Evolutionary conservation across 2,329 filamentous ascomycete genomes (phyloP).

Genomic region (Claviceps humidiphila): DNA sequence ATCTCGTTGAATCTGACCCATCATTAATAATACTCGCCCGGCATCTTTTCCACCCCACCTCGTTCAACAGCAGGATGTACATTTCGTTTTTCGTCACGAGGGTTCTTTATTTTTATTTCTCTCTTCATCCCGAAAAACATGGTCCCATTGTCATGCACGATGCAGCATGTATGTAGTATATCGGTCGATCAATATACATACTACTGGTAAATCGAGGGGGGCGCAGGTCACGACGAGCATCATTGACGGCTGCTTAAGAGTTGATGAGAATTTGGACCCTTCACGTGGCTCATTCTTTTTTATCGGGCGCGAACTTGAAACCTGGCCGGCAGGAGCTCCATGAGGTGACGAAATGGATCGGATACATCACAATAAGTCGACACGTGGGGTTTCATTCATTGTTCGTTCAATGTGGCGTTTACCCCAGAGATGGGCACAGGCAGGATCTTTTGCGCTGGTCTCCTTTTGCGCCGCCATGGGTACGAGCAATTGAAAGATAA

Average conservation of each 20-base stretch:
- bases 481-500: neutral
- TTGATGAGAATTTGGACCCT: neutral
- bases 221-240: neutral
- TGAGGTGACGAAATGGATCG: neutral
- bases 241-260: neutral
- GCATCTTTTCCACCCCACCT: neutral
- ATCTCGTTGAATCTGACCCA: slow-evolving; percentile 3
- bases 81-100: neutral
- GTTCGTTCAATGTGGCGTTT: neutral
- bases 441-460: neutral
- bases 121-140: neutral
- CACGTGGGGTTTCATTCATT: neutral
- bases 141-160: neutral
- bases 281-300: neutral
- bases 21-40: neutral
- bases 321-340: neutral
- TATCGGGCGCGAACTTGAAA: neutral
- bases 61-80: neutral
- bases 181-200: neutral
- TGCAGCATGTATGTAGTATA: neutral
- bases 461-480: neutral
- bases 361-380: neutral
- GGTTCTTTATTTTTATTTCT: neutral
- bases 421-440: neutral
- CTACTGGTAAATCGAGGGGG: neutral